These are phyloP conservation scores for Crithidia sp. DNA, from an alignment of 208 protist genomes.

Conservation along the genomic window DNA sequence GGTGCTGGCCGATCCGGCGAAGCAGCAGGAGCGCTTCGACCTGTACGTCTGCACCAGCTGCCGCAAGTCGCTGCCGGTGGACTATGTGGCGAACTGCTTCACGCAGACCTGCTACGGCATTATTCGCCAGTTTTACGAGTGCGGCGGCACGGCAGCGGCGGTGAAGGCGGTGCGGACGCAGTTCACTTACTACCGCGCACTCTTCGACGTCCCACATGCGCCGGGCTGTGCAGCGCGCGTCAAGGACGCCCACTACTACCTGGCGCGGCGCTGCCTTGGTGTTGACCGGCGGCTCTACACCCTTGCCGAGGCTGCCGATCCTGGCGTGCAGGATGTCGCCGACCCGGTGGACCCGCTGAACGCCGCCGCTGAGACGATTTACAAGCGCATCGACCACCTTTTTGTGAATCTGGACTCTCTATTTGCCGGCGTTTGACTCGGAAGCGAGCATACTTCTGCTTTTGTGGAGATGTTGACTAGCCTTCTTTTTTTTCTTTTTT, in stretches of 20 bases:
- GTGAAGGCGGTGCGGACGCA: conserved; percentile 75
- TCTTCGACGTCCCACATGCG: conserved; percentile 89
- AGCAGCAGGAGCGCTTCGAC: conserved; percentile 49
- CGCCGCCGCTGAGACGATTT: conserved; percentile 71
- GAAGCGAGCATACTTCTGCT: neutral
- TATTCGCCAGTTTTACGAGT: conserved; percentile 83
- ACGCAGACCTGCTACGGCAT: conserved; percentile 73
- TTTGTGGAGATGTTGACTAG: neutral
- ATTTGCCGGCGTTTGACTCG: conserved; percentile 40
- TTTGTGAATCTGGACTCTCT: conserved; percentile 77
- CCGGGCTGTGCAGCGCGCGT: conserved; percentile 65
- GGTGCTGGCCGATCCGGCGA: conserved; percentile 39
- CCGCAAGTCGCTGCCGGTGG: conserved; percentile 48
- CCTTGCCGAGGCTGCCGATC: conserved; percentile 52
- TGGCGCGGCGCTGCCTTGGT: conserved; percentile 74
- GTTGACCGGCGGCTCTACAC: conserved; percentile 72
- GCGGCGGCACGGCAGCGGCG: conserved; percentile 60
- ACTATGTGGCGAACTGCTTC: conserved; percentile 86
- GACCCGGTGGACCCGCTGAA: conserved; percentile 81
- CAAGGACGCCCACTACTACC: conserved; percentile 66
- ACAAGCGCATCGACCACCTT: conserved; percentile 86
- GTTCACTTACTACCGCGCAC: conserved; percentile 87
- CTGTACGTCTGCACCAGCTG: conserved; percentile 83
- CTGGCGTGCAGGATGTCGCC: conserved; percentile 43
- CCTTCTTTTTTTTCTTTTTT: too few relatives aligned